Conservation (phyloP, 2,329 filamentous ascomycete genomes). For the Pseudopyricularia cyperi region DNA sequence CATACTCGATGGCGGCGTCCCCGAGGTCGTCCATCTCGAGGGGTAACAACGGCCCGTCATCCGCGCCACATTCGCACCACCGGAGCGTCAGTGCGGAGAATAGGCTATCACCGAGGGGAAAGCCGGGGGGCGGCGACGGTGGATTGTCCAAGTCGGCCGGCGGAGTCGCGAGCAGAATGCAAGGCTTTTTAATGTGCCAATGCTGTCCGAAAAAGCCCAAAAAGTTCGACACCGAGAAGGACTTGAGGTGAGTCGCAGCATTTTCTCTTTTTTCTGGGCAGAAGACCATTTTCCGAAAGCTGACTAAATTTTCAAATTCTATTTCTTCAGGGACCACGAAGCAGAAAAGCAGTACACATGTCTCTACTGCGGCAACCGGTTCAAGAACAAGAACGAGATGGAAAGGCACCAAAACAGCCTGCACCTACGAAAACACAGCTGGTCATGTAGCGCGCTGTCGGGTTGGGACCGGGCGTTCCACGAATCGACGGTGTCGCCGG, state of each 20-base stretch:
- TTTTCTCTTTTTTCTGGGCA: too few relatives aligned
- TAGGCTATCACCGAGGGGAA: slow-evolving; percentile 24
- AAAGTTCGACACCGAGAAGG: slow-evolving; percentile 76
- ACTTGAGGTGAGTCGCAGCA: slow-evolving; percentile 43
- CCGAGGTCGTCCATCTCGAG: slow-evolving; percentile 30
- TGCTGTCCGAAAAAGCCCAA: slow-evolving; percentile 97
- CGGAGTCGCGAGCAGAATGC: slow-evolving; percentile 31
- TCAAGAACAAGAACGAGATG: slow-evolving; percentile 98
- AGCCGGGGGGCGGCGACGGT: slow-evolving; percentile 38
- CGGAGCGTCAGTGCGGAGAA: slow-evolving; percentile 29
- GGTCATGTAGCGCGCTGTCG: slow-evolving; percentile 84
- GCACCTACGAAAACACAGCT: slow-evolving; percentile 83
- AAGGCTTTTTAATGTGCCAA: slow-evolving; percentile 59
- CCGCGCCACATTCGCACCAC: slow-evolving; percentile 21
- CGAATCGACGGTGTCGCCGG: slow-evolving; percentile 54
- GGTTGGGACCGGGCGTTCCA: slow-evolving; percentile 77
- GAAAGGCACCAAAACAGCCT: slow-evolving; percentile 93
- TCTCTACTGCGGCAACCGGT: slow-evolving; percentile 82
- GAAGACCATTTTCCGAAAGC: too few relatives aligned
- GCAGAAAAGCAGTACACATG: slow-evolving; percentile 96
- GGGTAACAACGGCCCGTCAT: slow-evolving; percentile 11
- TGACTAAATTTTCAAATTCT: not conserved
- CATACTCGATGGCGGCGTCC: slow-evolving; percentile 37
- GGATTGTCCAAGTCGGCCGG: slow-evolving; percentile 17
- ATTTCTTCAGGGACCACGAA: slow-evolving; percentile 57